Base-by-base conservation (phyloP, 2,329 filamentous ascomycete species). In the Plenodomus lindquistii region DNA sequence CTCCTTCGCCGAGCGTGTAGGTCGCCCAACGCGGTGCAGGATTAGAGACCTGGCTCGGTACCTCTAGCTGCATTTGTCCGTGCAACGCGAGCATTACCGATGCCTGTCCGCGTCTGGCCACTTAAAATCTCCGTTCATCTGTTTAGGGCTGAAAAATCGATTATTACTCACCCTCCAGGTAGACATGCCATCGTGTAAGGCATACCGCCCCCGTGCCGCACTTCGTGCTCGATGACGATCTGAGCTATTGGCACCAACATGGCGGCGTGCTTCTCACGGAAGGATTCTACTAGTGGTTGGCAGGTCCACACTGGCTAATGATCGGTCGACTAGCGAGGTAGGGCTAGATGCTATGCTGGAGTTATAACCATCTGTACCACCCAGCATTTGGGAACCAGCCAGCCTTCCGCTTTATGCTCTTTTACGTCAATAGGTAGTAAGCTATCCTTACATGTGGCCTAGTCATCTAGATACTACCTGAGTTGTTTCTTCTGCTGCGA, bases 281-380 rank as follows among this genome's bases (percentile, higher is more conserved):
- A 38, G 49, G 36, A 57, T 50, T 44, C 47, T 57, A 37, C 49
- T 55, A 52, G 53, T 58, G 46, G n/a, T 49, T 59, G 55, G 54
- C 42, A 60, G 44, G 42, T 62, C 49, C 50, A 61, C 55, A 52
- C 29, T 46, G 47, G 50, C 44, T 43, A 45, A 38, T 39, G 35
- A 56, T 61, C 44, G 50, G 41, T 42, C 50, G 41, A 45, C 46
- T 52, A 46, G 43, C 40, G 42, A 42, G 40, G 37, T 24, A 57
- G 44, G 47, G 40, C 46, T 52, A 42, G 48, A 42, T 49, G 45
- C 22, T 42, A 55, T 42, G 36, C 46, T 52, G 40, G 47, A 27
- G 48, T 50, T 57, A 57, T 55, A 52, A 55, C 48, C 46, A 40
- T 39, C 52, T 48, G 54, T 62, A 54, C 46, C 43, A 64, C 55